Percentiles rank a stretch among this genome's conserved stretches.
These are phyloP conservation scores for Myriosclerotinia curreyana DNA, from an alignment of 2,329 filamentous ascomycete species.

Conservation along the genomic window DNA sequence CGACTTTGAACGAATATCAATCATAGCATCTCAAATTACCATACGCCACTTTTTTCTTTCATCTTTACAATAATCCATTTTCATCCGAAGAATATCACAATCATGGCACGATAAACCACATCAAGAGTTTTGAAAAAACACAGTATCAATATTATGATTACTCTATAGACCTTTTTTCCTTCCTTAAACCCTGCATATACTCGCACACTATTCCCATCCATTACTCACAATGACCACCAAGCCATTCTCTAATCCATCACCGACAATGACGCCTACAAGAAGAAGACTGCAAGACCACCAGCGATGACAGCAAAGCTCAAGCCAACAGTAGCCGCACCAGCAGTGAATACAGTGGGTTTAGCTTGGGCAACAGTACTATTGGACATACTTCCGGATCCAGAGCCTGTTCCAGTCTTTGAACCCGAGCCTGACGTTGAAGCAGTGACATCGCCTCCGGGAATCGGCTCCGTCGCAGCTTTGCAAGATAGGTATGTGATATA, in stretches of 20 bases:
- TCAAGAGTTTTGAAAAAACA: not conserved
- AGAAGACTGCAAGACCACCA: conserved; percentile 27
- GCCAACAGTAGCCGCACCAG: conserved; percentile 23
- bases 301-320: conserved; percentile 28
- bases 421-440: not conserved
- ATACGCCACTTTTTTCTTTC: too few species aligned
- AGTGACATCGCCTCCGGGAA: not conserved
- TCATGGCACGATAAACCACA: not conserved
- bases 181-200: not conserved
- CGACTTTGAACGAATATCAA: too few species aligned
- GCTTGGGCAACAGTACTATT: conserved; percentile 7
- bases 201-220: not conserved
- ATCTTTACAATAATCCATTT: too few species aligned
- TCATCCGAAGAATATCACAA: too few species aligned
- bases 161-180: too few species aligned
- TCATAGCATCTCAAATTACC: too few species aligned
- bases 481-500: not conserved
- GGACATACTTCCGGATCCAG: not conserved
- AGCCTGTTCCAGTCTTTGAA: not conserved
- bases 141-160: not conserved
- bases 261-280: conserved; percentile 22
- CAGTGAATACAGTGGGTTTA: conserved; percentile 17
- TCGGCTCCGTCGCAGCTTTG: not conserved
- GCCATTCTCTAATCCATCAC: not conserved
- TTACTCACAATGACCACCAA: not conserved